Percentiles rank a stretch among this genome's conserved stretches.
Conservation (phyloP, 805 yeast species). For the Candida odintsovae region DNA sequence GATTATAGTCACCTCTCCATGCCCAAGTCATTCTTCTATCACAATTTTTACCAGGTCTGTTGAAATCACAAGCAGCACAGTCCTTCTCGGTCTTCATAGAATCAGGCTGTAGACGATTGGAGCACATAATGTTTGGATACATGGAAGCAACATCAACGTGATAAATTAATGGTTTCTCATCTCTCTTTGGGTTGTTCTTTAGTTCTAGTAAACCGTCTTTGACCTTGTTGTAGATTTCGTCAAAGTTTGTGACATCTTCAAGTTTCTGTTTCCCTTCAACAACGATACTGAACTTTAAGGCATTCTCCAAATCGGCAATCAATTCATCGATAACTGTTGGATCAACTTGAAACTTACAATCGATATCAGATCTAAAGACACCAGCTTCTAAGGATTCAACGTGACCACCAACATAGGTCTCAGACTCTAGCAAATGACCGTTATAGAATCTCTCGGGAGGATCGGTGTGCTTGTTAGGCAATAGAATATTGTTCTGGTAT, state of each 20-base stretch:
- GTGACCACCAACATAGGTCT: slow-evolving; percentile 98
- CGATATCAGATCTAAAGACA: slow-evolving; percentile 86
- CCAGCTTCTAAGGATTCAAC: slow-evolving; percentile 98
- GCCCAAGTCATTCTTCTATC: slow-evolving; percentile 92
- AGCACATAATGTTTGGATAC: slow-evolving; percentile 99
- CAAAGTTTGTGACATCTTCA: slow-evolving; percentile 76
- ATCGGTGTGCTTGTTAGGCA: slow-evolving; percentile 92
- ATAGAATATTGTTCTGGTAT: slow-evolving; percentile 62
- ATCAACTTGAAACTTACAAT: slow-evolving; percentile 70
- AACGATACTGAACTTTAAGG: slow-evolving; percentile 76
- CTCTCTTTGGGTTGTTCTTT: slow-evolving; percentile 54
- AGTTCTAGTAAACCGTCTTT: slow-evolving; percentile 49
- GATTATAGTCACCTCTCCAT: slow-evolving; percentile 96
- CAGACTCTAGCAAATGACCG: slow-evolving; percentile 90
- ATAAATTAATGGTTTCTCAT: slow-evolving; percentile 81
- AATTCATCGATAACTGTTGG: slow-evolving; percentile 80
- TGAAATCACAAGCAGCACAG: slow-evolving; percentile 97
- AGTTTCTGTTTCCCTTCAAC: slow-evolving; percentile 71
- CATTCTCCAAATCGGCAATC: slow-evolving; percentile 61
- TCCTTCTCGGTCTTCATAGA: slow-evolving; percentile 93
- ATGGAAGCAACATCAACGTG: slow-evolving; percentile 99
- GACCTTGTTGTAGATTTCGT: slow-evolving; percentile 63
- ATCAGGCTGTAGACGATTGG: slow-evolving; percentile 95
- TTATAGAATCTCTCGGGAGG: slow-evolving; percentile 93
- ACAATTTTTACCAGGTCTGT: slow-evolving; percentile 90